phyloP scores from a whole-genome alignment of 495 filamentous ascomycete genomes.

The Penicillium angulare region DNA sequence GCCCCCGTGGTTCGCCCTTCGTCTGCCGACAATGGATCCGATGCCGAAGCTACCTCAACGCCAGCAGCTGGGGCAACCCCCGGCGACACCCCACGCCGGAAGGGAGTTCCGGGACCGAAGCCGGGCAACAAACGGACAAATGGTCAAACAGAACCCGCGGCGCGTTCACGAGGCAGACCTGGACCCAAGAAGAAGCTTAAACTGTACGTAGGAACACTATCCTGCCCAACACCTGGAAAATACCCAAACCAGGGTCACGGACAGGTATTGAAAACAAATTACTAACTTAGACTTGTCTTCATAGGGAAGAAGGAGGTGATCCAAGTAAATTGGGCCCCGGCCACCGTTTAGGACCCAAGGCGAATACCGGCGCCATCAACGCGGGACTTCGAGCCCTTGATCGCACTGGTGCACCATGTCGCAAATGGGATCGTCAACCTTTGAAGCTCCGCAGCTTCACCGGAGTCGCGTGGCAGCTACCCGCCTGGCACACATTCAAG shows the following conservation, averaged over 20 bases:
- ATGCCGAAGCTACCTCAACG: constrained; percentile 54
- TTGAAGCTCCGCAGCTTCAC: constrained; percentile 92
- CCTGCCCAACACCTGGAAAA: too few relatives aligned
- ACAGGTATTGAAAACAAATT: neutral
- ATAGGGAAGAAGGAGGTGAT: constrained; percentile 63
- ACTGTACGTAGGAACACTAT: constrained; percentile 56
- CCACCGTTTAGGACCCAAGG: constrained; percentile 92
- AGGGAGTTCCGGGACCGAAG: constrained; percentile 58
- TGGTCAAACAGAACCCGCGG: constrained; percentile 54
- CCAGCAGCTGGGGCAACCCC: constrained; percentile 51
- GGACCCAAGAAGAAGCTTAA: constrained; percentile 93
- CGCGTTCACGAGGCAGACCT: constrained; percentile 78
- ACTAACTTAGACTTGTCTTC: constrained; percentile 15
- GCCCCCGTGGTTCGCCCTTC: constrained; percentile 54
- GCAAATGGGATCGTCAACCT: constrained; percentile 81
- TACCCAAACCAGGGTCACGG: too few relatives aligned
- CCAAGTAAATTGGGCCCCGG: constrained; percentile 41
- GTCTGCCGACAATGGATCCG: constrained; percentile 51
- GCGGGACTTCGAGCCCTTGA: constrained; percentile 92
- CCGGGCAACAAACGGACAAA: constrained; percentile 59
- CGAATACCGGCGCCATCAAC: constrained; percentile 97
- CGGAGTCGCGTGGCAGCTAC: constrained; percentile 78
- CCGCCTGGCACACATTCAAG: constrained; percentile 78
- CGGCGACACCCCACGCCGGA: constrained; percentile 51
- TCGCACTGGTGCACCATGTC: constrained; percentile 82